A percentile compares a stretch with the other conserved stretches of the same genome.
phyloP scores from a whole-genome alignment of 257 asterid species.

The Coffea eugenioides region DNA sequence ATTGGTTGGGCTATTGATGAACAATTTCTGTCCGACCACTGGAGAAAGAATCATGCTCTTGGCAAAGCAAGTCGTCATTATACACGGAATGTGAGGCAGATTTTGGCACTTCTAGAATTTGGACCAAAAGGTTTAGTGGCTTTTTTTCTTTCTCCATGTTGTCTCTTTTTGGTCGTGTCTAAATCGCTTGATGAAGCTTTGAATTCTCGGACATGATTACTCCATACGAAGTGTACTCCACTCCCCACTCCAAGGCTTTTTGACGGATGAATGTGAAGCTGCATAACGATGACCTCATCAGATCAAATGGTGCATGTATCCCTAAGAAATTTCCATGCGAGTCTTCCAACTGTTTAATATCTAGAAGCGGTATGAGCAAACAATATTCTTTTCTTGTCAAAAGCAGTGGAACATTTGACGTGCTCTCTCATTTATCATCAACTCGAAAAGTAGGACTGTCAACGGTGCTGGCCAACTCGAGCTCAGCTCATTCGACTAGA shows the following conservation, averaged over 20 bases:
- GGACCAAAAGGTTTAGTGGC: not conserved
- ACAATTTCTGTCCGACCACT: not conserved
- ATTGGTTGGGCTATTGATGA: not conserved
- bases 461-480: too few relatives aligned
- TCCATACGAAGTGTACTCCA: not conserved
- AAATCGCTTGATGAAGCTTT: not conserved
- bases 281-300: not conserved
- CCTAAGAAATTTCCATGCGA: not conserved
- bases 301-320: not conserved
- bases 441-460: too few relatives aligned
- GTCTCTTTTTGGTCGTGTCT: not conserved
- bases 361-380: not conserved
- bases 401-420: too few relatives aligned
- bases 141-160: not conserved
- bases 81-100: not conserved
- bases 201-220: not conserved
- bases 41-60: not conserved
- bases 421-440: too few relatives aligned
- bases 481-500: too few relatives aligned
- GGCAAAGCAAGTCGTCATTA: not conserved
- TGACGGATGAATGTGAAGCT: not conserved
- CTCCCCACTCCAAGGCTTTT: not conserved
- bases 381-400: not conserved
- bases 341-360: too few relatives aligned
- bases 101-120: not conserved